Percentiles rank a stretch among this genome's conserved stretches.
phyloP scores from a whole-genome alignment of 2,329 filamentous ascomycete genomes.

The Salinomyces thailandicus region DNA sequence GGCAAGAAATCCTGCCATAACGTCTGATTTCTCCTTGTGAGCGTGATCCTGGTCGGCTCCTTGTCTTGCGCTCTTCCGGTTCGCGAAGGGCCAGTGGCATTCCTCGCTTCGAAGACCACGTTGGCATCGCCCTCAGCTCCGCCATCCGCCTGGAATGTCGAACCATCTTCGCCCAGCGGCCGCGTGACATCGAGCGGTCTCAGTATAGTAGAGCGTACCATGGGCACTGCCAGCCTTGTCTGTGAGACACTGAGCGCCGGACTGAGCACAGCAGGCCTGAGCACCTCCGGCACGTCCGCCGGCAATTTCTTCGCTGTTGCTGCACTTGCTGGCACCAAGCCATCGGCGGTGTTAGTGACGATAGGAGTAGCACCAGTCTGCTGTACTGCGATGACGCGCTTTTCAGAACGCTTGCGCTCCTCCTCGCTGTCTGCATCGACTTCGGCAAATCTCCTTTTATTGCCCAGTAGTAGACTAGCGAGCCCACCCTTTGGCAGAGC shows the following conservation, averaged over 20 bases:
- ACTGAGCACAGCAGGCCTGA: constrained; percentile 78
- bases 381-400: constrained; percentile 48
- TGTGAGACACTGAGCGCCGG: constrained; percentile 74
- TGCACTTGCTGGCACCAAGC: constrained; percentile 63
- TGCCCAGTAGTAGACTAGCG: constrained; percentile 75
- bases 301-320: constrained; percentile 39
- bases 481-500: constrained; percentile 84
- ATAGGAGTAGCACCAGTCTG: constrained; percentile 60
- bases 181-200: constrained; percentile 63
- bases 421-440: constrained; percentile 69
- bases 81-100: constrained; percentile 52
- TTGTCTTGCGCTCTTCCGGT: constrained; percentile 53
- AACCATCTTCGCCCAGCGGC: constrained; percentile 29
- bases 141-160: constrained; percentile 13
- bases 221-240: constrained; percentile 75
- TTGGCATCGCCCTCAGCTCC: constrained; percentile 48
- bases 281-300: constrained; percentile 59
- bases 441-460: constrained; percentile 73
- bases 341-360: constrained; percentile 64
- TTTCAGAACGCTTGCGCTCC: constrained; percentile 44
- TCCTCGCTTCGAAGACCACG: constrained; percentile 78
- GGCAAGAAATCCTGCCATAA: constrained; percentile 94
- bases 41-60: constrained; percentile 74
- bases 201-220: constrained; percentile 71
- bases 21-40: constrained; percentile 66